These are phyloP conservation scores for Pleurotus ostreatus DNA, from an alignment of 768 basidiomycete genomes.

Conservation along the genomic window DNA sequence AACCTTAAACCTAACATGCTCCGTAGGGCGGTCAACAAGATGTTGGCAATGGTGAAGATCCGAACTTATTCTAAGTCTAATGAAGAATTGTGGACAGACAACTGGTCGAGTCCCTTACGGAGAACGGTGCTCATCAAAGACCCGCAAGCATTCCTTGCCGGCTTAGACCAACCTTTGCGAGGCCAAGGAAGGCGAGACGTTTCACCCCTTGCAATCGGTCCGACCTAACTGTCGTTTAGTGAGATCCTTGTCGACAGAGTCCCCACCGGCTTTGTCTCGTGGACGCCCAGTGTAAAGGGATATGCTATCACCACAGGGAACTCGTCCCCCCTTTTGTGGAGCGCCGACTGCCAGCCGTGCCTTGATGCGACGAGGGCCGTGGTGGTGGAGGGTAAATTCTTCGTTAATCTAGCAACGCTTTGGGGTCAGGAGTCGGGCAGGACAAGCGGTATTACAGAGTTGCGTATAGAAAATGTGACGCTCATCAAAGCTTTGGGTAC, in stretches of 20 bases:
- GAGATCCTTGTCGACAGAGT: slow-evolving; percentile 69
- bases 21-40: slow-evolving; percentile 59
- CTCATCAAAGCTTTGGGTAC: slow-evolving; percentile 33
- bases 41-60: slow-evolving; percentile 69
- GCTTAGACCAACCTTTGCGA: slow-evolving; percentile 36
- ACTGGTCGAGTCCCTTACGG: slow-evolving; percentile 64
- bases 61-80: slow-evolving; percentile 62
- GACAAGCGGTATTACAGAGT: slow-evolving; percentile 44
- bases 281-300: slow-evolving; percentile 61
- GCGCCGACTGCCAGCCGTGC: slow-evolving; percentile 42
- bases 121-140: slow-evolving; percentile 42
- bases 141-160: slow-evolving; percentile 44
- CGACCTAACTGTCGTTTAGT: slow-evolving; percentile 18
- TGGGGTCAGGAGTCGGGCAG: slow-evolving; percentile 83
- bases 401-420: slow-evolving; percentile 52
- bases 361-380: slow-evolving; percentile 49
- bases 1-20: slow-evolving; percentile 6
- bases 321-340: slow-evolving; percentile 46
- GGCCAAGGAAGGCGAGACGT: slow-evolving; percentile 29
- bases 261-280: slow-evolving; percentile 73
- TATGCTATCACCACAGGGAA: slow-evolving; percentile 41
- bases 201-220: neutral
- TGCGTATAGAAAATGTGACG: slow-evolving; percentile 47
- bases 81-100: slow-evolving; percentile 70
- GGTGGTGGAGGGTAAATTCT: slow-evolving; percentile 51